Percentiles rank a stretch among this genome's conserved stretches.
Evolutionary conservation across 176 grass and related monocot species (phyloP).

Genomic region (Oropetium thomaeum): DNA sequence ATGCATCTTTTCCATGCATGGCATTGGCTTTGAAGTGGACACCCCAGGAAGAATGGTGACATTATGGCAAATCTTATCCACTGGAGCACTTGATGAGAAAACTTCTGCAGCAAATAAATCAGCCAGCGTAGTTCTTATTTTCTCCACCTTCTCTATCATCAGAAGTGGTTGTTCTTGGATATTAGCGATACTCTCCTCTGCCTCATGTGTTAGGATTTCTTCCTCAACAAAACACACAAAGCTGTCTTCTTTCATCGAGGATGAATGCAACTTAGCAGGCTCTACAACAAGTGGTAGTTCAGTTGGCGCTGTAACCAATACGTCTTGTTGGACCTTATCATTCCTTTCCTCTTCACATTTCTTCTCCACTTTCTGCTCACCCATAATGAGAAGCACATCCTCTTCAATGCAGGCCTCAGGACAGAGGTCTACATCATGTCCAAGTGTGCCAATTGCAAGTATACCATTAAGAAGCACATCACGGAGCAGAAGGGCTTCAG

Average conservation of each 20-base stretch:
- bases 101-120: slow-evolving; percentile 90
- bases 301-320: slow-evolving; percentile 6
- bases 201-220: slow-evolving; percentile 22
- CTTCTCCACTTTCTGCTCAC: slow-evolving; percentile 28
- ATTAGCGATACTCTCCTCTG: slow-evolving; percentile 33
- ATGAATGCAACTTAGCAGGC: slow-evolving; percentile 39
- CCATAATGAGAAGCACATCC: slow-evolving; percentile 29
- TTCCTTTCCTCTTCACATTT: slow-evolving; percentile 34
- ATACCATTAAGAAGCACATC: slow-evolving; percentile 79
- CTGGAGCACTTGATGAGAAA: slow-evolving; percentile 33
- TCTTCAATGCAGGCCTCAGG: slow-evolving; percentile 29
- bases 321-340: slow-evolving; percentile 5
- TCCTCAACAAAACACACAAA: slow-evolving; percentile 31
- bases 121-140: slow-evolving; percentile 86
- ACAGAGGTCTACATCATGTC: slow-evolving; percentile 47
- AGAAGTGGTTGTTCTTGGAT: slow-evolving; percentile 76
- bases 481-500: slow-evolving; percentile 81
- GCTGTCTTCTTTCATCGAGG: slow-evolving; percentile 43
- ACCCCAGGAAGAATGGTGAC: slow-evolving; percentile 3
- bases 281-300: slow-evolving; percentile 22
- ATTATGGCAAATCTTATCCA: slow-evolving; percentile 29
- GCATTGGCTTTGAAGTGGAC: slow-evolving; percentile 36
- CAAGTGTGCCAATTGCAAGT: slow-evolving; percentile 84
- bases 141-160: slow-evolving; percentile 64
- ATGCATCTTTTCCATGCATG: slow-evolving; percentile 42